Evolutionary conservation across 768 basidiomycete species (phyloP).

Genomic region (Boletus sensibilis): DNA sequence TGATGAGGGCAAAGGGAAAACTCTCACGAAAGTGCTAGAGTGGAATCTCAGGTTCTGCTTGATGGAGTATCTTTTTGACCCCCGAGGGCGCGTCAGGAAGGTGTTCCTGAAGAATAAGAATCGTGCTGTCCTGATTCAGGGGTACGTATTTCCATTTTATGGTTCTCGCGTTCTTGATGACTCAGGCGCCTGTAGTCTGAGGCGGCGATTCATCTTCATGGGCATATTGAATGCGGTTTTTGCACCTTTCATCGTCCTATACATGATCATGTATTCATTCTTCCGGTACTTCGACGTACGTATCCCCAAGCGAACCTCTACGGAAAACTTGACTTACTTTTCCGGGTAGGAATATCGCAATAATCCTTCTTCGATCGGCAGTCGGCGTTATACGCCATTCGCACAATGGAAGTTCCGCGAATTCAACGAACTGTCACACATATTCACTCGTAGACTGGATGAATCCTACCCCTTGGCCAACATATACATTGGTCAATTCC

Average conservation of each 20-base stretch:
- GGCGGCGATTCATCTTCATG: conserved; percentile 92
- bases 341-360: conserved; percentile 89
- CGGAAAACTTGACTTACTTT: not conserved
- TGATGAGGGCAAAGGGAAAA: conserved; percentile 65
- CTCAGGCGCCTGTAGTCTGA: conserved; percentile 49
- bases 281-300: conserved; percentile 98
- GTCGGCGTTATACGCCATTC: conserved; percentile 89
- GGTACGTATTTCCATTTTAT: conserved; percentile 47
- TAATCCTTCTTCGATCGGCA: conserved; percentile 92
- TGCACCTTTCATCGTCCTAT: conserved; percentile 94
- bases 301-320: not conserved
- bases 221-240: conserved; percentile 94
- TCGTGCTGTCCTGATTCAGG: conserved; percentile 72
- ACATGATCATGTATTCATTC: conserved; percentile 97
- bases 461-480: conserved; percentile 88
- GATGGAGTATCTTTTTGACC: conserved; percentile 92
- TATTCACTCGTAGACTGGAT: conserved; percentile 83
- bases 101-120: conserved; percentile 89
- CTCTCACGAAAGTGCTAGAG: conserved; percentile 86
- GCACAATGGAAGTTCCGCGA: conserved; percentile 99
- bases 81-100: conserved; percentile 85
- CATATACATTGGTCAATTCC: conserved; percentile 97
- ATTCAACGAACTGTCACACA: conserved; percentile 96
- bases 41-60: conserved; percentile 98
- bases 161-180: not conserved